A percentile compares a stretch with the other conserved stretches of the same genome.
These are phyloP conservation scores for Lathyrus oleraceus DNA, from an alignment of 306 rosid species.

Conservation along the genomic window DNA sequence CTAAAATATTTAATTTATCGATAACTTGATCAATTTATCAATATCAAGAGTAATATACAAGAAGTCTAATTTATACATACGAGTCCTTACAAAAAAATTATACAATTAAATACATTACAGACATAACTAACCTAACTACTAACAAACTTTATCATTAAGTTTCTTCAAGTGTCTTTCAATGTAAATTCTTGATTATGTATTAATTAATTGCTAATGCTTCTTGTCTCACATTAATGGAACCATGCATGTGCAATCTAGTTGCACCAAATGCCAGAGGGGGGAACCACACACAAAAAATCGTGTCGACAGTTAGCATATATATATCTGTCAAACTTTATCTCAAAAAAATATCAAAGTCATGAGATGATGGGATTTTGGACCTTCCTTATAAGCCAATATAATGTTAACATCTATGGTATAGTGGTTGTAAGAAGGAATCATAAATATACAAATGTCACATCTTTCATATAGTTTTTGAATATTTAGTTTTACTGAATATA, in stretches of 20 bases:
- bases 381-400: conserved; percentile 37
- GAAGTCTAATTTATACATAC: too few relatives aligned
- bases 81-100: too few relatives aligned
- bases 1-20: too few relatives aligned
- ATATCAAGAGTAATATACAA: too few relatives aligned
- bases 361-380: conserved; percentile 52
- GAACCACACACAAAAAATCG: conserved; percentile 46
- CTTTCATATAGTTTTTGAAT: conserved; percentile 23
- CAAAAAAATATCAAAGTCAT: conserved; percentile 1
- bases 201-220: conserved; percentile 24
- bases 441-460: conserved; percentile 49
- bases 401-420: conserved; percentile 39
- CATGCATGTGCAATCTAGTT: conserved; percentile 80
- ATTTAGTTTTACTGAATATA: conserved; percentile 1
- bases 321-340: conserved; percentile 26
- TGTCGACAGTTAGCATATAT: conserved; percentile 42
- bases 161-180: too few relatives aligned
- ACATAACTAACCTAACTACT: too few relatives aligned
- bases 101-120: too few relatives aligned
- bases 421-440: conserved; percentile 41
- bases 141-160: too few relatives aligned
- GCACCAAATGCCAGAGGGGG: conserved; percentile 50
- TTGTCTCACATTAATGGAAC: conserved; percentile 55
- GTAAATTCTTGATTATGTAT: not conserved
- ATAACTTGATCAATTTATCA: too few relatives aligned